Evolutionary conservation across 345 rosid species (phyloP).

Genomic region (Raphanus sativus): DNA sequence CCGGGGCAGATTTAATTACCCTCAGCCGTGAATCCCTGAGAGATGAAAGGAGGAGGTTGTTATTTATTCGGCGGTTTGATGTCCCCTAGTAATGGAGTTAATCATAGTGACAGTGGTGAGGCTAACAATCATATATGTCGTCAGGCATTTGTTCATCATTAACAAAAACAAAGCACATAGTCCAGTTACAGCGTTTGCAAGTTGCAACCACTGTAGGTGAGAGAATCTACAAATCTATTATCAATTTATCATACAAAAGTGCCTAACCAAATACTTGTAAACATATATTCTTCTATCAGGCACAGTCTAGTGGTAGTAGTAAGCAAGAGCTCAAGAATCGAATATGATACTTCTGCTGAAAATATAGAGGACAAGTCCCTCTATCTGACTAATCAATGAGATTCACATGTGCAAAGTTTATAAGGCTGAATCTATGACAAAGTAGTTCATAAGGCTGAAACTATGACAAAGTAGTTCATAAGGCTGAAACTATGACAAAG

Average conservation of each 20-base stretch:
- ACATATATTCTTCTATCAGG: not conserved
- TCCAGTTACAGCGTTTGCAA: not conserved
- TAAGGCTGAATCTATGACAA: no score
- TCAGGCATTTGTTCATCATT: no score
- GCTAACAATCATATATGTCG: slow-evolving; percentile 29
- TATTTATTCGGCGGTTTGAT: slow-evolving; percentile 50
- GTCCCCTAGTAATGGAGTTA: slow-evolving; percentile 60
- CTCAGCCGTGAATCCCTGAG: slow-evolving; percentile 27
- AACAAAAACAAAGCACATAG: no score
- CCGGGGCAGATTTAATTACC: slow-evolving; percentile 6
- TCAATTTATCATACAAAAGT: no score
- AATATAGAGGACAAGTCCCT: not conserved
- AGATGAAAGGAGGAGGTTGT: slow-evolving; percentile 24
- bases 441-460: no score
- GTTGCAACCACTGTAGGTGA: not conserved
- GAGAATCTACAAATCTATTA: no score
- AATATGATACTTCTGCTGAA: not conserved
- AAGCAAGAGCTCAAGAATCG: not conserved
- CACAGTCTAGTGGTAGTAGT: not conserved
- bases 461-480: no score
- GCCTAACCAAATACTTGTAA: no score
- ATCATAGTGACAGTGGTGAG: slow-evolving; percentile 49
- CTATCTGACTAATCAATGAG: not conserved
- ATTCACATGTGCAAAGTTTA: no score
- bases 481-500: no score